phyloP scores from a whole-genome alignment of 2,329 filamentous ascomycete genomes.

The Stagonosporopsis vannaccii region DNA sequence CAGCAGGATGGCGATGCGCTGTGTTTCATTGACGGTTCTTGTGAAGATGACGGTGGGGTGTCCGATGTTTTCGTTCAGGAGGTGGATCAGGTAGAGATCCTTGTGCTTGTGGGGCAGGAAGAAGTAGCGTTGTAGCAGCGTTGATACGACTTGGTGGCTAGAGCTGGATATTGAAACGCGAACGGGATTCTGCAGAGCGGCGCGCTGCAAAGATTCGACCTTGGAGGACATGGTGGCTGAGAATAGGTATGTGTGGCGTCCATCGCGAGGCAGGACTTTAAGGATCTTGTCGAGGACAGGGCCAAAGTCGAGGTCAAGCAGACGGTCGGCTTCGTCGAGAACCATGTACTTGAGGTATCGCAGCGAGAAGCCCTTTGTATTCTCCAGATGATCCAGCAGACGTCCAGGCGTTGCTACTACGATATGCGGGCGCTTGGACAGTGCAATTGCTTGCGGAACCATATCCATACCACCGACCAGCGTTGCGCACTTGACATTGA shows the following conservation, averaged over 20 bases:
- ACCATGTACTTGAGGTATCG: constrained; percentile 84
- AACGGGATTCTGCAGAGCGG: constrained; percentile 83
- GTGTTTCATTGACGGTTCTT: constrained; percentile 88
- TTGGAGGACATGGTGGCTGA: constrained; percentile 94
- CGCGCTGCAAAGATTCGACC: constrained; percentile 89
- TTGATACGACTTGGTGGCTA: constrained; percentile 91
- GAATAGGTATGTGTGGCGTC: constrained; percentile 77
- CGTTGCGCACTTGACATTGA: constrained; percentile 84
- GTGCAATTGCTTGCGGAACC: constrained; percentile 86
- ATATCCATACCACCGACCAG: constrained; percentile 96
- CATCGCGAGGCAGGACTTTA: constrained; percentile 74
- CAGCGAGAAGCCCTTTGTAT: constrained; percentile 94
- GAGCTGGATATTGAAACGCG: constrained; percentile 81
- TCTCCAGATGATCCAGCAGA: constrained; percentile 89
- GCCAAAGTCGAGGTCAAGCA: constrained; percentile 94
- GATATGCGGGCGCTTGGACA: constrained; percentile 96
- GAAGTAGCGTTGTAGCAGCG: constrained; percentile 83
- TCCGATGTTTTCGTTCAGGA: constrained; percentile 87
- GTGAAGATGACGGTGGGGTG: constrained; percentile 90
- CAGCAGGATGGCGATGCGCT: constrained; percentile 82
- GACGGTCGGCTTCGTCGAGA: constrained; percentile 91
- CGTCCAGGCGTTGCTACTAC: constrained; percentile 93
- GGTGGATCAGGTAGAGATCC: constrained; percentile 85
- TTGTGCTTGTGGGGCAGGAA: constrained; percentile 81
- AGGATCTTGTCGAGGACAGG: constrained; percentile 92